phyloP scores from a whole-genome alignment of 2,329 filamentous ascomycete species.

The Xylaria sp. region DNA sequence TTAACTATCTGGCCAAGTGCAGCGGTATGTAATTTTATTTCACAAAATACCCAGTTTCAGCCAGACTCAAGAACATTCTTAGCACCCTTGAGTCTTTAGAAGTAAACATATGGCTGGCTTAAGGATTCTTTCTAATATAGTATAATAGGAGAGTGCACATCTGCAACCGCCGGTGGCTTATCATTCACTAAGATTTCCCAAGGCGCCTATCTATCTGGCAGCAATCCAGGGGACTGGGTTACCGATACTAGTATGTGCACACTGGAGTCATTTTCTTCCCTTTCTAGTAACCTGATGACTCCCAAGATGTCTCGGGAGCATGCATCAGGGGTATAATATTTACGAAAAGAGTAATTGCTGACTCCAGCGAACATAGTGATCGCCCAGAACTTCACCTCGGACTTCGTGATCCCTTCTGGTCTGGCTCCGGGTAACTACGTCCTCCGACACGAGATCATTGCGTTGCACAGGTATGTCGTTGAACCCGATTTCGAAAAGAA shows the following conservation, averaged over 20 bases:
- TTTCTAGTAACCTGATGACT: too few species aligned
- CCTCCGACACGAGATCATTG: conserved; percentile 62
- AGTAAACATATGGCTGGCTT: neutral
- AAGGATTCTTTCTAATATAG: conserved; percentile 4
- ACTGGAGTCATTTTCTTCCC: too few species aligned
- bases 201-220: conserved; percentile 43
- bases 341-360: too few species aligned
- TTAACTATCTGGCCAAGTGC: conserved; percentile 52
- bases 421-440: conserved; percentile 60
- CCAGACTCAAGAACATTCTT: neutral
- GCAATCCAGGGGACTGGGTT: conserved; percentile 49
- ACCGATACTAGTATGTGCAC: conserved; percentile 52
- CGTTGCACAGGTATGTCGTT: conserved; percentile 50
- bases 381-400: conserved; percentile 58
- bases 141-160: conserved; percentile 47
- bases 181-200: conserved; percentile 48
- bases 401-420: conserved; percentile 54
- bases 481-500: neutral
- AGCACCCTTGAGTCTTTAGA: neutral
- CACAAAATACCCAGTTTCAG: neutral
- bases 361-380: too few species aligned
- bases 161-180: conserved; percentile 44
- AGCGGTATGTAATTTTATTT: conserved; percentile 32
- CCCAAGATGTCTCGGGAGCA: too few species aligned
- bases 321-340: too few species aligned